Evolutionary conservation across 1,139 yeast species (phyloP).

Genomic region (Pichia sp.): DNA sequence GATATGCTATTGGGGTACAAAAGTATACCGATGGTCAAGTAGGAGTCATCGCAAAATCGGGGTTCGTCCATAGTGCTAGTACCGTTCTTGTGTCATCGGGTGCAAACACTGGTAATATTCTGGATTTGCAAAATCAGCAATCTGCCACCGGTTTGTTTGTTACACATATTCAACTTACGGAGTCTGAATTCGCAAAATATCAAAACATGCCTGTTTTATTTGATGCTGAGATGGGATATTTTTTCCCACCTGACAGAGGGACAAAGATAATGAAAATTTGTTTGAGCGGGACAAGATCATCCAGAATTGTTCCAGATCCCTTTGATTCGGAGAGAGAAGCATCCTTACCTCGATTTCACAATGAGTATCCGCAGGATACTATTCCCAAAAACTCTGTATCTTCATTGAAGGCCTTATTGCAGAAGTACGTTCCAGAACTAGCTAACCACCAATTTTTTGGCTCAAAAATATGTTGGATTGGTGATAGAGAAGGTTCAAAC

Average conservation of each 20-base stretch:
- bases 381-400: slow-evolving; percentile 21
- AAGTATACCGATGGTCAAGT: slow-evolving; percentile 13
- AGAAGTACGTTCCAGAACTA: slow-evolving; percentile 37
- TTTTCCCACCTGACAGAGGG: slow-evolving; percentile 44
- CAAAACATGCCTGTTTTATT: slow-evolving; percentile 37
- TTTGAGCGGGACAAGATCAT: slow-evolving; percentile 31
- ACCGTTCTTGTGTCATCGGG: slow-evolving; percentile 35
- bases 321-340: slow-evolving; percentile 17
- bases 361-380: slow-evolving; percentile 31
- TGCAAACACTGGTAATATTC: slow-evolving; percentile 35
- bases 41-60: slow-evolving; percentile 20
- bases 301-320: slow-evolving; percentile 14
- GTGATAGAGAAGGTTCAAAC: slow-evolving; percentile 41
- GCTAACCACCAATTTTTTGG: slow-evolving; percentile 35
- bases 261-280: slow-evolving; percentile 39
- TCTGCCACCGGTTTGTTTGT: slow-evolving; percentile 38
- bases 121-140: slow-evolving; percentile 35
- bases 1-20: slow-evolving; percentile 24
- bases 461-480: slow-evolving; percentile 45
- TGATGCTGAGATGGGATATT: slow-evolving; percentile 44
- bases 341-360: slow-evolving; percentile 39
- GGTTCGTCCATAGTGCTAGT: slow-evolving; percentile 29
- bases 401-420: slow-evolving; percentile 25
- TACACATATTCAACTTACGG: slow-evolving; percentile 34
- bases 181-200: slow-evolving; percentile 29